Percentiles rank a stretch among this genome's conserved stretches.
Evolutionary conservation across 2,329 filamentous ascomycete species (phyloP).

Genomic region (Pyricularia grisea): DNA sequence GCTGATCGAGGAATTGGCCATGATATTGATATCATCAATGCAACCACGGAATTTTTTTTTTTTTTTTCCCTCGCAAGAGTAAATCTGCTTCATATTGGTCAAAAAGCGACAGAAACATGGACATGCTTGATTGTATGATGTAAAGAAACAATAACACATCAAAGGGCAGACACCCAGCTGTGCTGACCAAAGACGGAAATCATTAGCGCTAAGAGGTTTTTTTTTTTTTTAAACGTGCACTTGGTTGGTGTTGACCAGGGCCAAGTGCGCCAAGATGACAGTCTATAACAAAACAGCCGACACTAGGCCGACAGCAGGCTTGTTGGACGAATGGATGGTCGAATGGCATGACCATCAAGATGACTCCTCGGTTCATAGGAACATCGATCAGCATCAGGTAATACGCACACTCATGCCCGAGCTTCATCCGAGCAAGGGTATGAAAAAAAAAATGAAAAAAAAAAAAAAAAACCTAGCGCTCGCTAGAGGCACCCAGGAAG

Average conservation of each 20-base stretch:
- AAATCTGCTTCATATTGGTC: neutral
- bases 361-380: neutral
- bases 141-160: neutral
- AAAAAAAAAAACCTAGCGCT: neutral
- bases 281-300: neutral
- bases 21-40: neutral
- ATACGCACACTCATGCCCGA: neutral
- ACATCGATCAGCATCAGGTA: neutral
- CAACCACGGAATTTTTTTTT: neutral
- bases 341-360: neutral
- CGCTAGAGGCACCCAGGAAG: neutral
- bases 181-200: neutral
- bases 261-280: neutral
- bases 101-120: neutral
- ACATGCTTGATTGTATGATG: neutral
- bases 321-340: neutral
- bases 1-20: neutral
- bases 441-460: too few species aligned
- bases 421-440: neutral
- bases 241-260: neutral
- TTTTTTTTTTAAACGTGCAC: neutral
- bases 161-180: neutral
- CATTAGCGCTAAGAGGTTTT: neutral
- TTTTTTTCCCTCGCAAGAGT: neutral
- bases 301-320: neutral